Evolutionary conservation across 805 yeast species (phyloP).

Genomic region (Metschnikowia colocasiae): DNA sequence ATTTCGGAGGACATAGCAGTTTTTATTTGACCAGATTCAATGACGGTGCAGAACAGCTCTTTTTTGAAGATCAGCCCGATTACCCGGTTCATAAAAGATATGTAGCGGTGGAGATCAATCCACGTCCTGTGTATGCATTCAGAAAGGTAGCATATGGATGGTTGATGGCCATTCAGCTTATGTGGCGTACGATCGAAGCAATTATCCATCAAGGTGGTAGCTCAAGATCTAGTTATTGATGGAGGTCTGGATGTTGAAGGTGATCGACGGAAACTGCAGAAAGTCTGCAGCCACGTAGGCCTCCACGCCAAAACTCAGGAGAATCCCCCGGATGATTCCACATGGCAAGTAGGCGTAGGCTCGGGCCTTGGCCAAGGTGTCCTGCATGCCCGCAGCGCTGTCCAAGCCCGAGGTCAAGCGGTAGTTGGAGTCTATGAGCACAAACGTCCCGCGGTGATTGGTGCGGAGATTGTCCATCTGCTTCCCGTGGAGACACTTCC

Average conservation of each 20-base stretch:
- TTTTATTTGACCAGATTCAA: no score
- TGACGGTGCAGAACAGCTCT: no score
- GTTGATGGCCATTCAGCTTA: no score
- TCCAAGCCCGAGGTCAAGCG: slow-evolving; percentile 50
- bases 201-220: no score
- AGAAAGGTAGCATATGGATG: no score
- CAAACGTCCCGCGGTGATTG: slow-evolving; percentile 84
- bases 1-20: no score
- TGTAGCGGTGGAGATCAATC: no score
- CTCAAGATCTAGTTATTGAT: slow-evolving; percentile 29
- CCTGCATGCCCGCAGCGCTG: slow-evolving; percentile 41
- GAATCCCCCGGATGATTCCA: slow-evolving; percentile 71
- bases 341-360: slow-evolving; percentile 66
- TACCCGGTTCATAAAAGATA: no score
- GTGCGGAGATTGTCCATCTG: slow-evolving; percentile 92
- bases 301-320: slow-evolving; percentile 65
- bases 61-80: no score
- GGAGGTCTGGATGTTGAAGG: slow-evolving; percentile 65
- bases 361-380: slow-evolving; percentile 42
- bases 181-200: no score
- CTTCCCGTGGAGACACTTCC: slow-evolving; percentile 76
- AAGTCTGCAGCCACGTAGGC: slow-evolving; percentile 65
- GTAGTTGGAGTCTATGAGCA: slow-evolving; percentile 67
- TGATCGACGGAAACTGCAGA: slow-evolving; percentile 59
- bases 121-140: no score